Evolutionary conservation across 2,329 filamentous ascomycete species (phyloP), one percentile per base, ranked within the genome.

Genomic region (Leptographium galeiforme): DNA sequence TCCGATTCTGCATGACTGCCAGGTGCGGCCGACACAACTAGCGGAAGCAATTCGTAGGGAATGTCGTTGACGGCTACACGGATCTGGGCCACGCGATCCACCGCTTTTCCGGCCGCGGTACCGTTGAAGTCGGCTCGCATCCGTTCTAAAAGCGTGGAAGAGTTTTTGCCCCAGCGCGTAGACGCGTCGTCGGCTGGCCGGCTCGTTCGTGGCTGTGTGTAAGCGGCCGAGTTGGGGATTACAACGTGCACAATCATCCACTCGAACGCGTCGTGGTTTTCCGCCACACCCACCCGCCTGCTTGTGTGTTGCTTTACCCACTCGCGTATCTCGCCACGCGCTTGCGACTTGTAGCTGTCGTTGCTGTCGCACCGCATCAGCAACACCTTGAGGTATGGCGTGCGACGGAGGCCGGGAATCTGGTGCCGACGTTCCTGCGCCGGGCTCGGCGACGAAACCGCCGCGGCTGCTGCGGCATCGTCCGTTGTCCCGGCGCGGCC

Each of bases 231-330:
- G 58, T 95, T 90, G 14, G 91, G 90, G 18, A 95, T 74, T 13
- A 96, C 87, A 32, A 98, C 87, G 66, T 98, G 93, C 25, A 98
- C 65, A 53, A 98, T 87, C 59, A 98, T 73, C 87, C 90, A 97
- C 67, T 98, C 93, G 61, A 86, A 95, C 0, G 93, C 91, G 71
- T 98, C 91, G 63, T 98, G 93, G 57, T 94, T 93, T 63, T 96
- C 91, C 63, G 89, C 84, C 19, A 80, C 83, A 62, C 75, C 87
- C 2, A 79, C 73, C 0, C 78, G 72, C 0, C 81, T 77, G 0
- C 81, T 77, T 0, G 84, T 82, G 57, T 94, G 78, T 8, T 78
- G 73, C 67, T 93, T 94, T 62, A 97, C 80, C 93, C 93, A 98
- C 59, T 97, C 90, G 50, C 87, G 81, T 39, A 98, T 75, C 60